Evolutionary conservation across 2,329 filamentous ascomycete genomes (phyloP), one percentile per base, ranked within the genome.

Genomic region (Meredithiella fracta): DNA sequence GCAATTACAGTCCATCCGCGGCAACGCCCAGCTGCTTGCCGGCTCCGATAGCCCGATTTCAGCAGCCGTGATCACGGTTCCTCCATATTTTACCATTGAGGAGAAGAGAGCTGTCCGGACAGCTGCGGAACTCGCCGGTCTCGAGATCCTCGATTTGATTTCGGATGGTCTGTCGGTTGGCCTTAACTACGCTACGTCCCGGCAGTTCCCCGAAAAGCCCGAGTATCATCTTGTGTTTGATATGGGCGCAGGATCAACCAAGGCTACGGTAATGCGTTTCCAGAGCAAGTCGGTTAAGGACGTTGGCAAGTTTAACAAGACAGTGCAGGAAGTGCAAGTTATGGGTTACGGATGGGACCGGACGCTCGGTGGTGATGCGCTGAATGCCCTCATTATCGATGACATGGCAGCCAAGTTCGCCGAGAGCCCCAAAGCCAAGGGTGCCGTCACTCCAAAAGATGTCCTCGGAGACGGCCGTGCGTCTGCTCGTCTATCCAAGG

Each of bases 181-280:
- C 25, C 71, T 98, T 62, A 94, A 98, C 71, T 98, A 97, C 68
- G 92, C 92, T 47, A 96, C 89, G 26, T 85, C 80, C 64, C 81
- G 92, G 64, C 88, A 85, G 15, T 98, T 97, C 69, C 88, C 90
- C 38, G 84, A 79, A 61, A 89, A 89, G 72, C 84, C 92, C 0
- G 92, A 98, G 69, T 80, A 90, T 63, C 88, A 98, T 70, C 72
- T 98, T 67, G 80, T 98, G 29, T 98, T 92, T 65, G 92, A 98
- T 66, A 97, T 98, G 90, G 92, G 92, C 62, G 90, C 92, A 62
- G 92, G 92, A 3, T 96, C 88, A 49, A 86, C 91, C 31, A 94
- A 88, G 63, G 91, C 91, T 3, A 92, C 89, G 5, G 73, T 98
- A 54, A 71, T 98, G 66, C 85, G 83, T 64, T 95, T 98, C 71